Evolutionary conservation across 164 flowering plant species (phyloP), one percentile per base, ranked within the genome.

Genomic region (Umbilicus rupestris): DNA sequence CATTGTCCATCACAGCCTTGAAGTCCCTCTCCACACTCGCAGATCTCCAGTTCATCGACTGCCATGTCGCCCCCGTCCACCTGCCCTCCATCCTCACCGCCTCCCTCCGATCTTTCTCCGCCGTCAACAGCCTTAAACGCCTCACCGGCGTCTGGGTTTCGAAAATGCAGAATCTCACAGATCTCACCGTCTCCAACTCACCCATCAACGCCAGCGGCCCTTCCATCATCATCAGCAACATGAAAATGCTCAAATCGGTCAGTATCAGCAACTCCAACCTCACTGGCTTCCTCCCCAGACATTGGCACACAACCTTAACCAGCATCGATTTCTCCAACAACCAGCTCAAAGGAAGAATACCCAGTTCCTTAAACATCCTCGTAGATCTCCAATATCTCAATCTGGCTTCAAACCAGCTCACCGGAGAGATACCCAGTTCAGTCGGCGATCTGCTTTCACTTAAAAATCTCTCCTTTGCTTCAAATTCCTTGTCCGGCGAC

Each of bases 91-190:
- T 77, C 10, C 90, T 93, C 67, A 70, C 75, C 66, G 64, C 78
- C 26, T 79, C 81, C 60, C 92, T 90, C 72, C 81, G 64, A 45
- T 79, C 96, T 64, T 87, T 90, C 82, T 67, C 91, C 64, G 81
- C 83, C 84, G 57, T 86, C 71, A 68, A 69, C 73, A 77, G 85
- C 74, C 82, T 90, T 68, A 73, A 74, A 26, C 74, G 44, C 52
- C 84, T 94, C 79, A 76, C 96, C 65, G 95, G 96, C 20, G 84
- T 89, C 59, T 87, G 80, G 81, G 91, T 94, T 57, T 64, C 82
- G 55, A 74, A 77, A 29, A 68, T 94, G n/a, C 64, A 50, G 17
- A 90, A 89, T 66, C 76, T 94, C 66, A 86, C 97, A 3, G 84
- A 83, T 52, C 87, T 94, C 39, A 76, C 83, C 3, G 86, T 94